These are phyloP conservation scores for Tuctoria greenei DNA, from an alignment of 176 grass and related monocot genomes.

Conservation along the genomic window DNA sequence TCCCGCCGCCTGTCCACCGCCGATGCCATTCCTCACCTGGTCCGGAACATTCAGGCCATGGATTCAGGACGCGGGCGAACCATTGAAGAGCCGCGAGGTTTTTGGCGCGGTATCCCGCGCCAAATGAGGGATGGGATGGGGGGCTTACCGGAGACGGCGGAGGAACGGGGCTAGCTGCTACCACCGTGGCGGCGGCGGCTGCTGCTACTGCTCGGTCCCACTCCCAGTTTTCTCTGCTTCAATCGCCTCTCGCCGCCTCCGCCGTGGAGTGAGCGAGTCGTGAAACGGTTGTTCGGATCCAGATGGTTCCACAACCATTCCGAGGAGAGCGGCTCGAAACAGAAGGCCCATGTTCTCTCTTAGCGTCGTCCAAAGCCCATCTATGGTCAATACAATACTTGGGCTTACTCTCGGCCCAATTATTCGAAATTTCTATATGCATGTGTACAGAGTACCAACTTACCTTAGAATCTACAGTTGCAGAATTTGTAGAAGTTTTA, in stretches of 20 bases:
- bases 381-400: not conserved
- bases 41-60: not conserved
- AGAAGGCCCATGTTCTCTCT: not conserved
- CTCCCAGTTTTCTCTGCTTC: not conserved
- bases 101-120: not conserved
- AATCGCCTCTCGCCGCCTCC: not conserved
- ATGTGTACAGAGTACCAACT: too few relatives aligned
- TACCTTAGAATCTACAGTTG: too few relatives aligned
- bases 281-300: not conserved
- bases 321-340: not conserved
- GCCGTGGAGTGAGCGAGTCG: not conserved
- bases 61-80: constrained; percentile 3
- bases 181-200: not conserved
- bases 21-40: constrained; percentile 65
- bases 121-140: not conserved
- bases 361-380: not conserved
- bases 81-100: not conserved
- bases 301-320: not conserved
- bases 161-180: not conserved
- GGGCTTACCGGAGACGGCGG: not conserved
- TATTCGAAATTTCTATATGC: too few relatives aligned
- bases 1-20: constrained; percentile 58
- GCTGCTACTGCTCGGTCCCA: not conserved
- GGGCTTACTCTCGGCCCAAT: not conserved
- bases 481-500: too few relatives aligned